Evolutionary conservation across 2,329 filamentous ascomycete species (phyloP), one percentile per base, ranked within the genome.

Genomic region (Ophiosphaerella herpotricha): DNA sequence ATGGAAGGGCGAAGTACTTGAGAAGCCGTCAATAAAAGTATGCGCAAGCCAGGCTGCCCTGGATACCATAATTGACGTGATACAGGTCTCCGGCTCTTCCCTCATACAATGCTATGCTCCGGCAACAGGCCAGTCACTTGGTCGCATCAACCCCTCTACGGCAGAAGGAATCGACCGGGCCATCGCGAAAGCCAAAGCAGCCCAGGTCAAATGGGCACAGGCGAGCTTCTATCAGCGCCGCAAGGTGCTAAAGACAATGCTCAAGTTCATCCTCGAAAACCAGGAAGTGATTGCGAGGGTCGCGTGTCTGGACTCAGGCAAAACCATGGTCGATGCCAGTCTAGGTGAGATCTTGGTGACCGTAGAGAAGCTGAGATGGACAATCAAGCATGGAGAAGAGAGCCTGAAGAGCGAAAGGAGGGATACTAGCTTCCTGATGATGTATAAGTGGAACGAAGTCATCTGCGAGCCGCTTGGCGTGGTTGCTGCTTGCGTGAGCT

Each of bases 281-380:
- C 91, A 97, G 71, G 88, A 93, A 58, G 82, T 87, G 23, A 95
- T 99, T 62, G 92, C 91, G 64, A 83, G 85, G 13, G 85, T 91
- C 26, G 93, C 92, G 42, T 95, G 90, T 67, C 81, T 96, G 32
- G 94, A 99, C 75, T 95, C 90, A 36, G 94, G 94, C 57, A 99
- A 99, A 81, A 97, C 95, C 2, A 89, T 93, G 79, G 86, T 97
- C 34, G 94, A 99, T 75, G 94, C 93, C 1, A 87, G 89, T 61
- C 86, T 99, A 48, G 94, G 94, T 44, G 94, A 99, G 80, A 92
- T 97, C 57, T 80, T 99, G 47, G 91, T 97, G 36, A 97, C 94
- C 6, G 86, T 84, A 0, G 94, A 97, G 79, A 97, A 96, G 78
- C 81, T 99, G 52, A 87, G 89, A 68, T 99, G 94, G 94, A 96